Evolutionary conservation across 2,329 filamentous ascomycete genomes (phyloP).

Genomic region (Alternaria viburni): DNA sequence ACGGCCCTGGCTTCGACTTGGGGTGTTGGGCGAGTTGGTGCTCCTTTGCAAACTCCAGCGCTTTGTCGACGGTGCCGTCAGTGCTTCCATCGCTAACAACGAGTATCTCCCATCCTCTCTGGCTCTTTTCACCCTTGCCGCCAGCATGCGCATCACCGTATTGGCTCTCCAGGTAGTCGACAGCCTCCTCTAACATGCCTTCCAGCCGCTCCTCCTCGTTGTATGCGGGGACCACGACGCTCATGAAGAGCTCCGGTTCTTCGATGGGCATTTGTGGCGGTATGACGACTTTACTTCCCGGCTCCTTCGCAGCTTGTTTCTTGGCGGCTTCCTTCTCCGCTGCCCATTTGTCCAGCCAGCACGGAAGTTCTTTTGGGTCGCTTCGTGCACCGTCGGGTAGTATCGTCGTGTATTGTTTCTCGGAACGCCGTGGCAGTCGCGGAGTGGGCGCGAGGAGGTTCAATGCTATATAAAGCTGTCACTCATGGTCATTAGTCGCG

Average conservation of each 20-base stretch:
- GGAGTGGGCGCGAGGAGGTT: slow-evolving; percentile 81
- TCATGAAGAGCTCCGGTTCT: slow-evolving; percentile 81
- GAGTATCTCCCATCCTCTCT: slow-evolving; percentile 85
- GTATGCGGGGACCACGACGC: slow-evolving; percentile 91
- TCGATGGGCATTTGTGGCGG: slow-evolving; percentile 65
- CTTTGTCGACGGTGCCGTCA: slow-evolving; percentile 80
- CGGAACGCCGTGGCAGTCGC: slow-evolving; percentile 73
- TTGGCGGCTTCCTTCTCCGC: slow-evolving; percentile 59
- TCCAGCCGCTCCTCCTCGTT: slow-evolving; percentile 87
- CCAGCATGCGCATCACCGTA: slow-evolving; percentile 64
- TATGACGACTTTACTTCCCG: slow-evolving; percentile 27
- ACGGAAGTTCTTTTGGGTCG: slow-evolving; percentile 68
- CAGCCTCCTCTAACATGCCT: slow-evolving; percentile 88
- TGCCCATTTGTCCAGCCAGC: slow-evolving; percentile 83
- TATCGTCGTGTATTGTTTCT: slow-evolving; percentile 85
- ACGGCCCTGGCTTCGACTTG: slow-evolving; percentile 55
- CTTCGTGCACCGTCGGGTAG: slow-evolving; percentile 66
- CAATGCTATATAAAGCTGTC: slow-evolving; percentile 70
- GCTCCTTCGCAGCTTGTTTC: slow-evolving; percentile 33
- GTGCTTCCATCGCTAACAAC: slow-evolving; percentile 88
- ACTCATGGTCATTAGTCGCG: neutral
- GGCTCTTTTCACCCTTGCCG: slow-evolving; percentile 73
- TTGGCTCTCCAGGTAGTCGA: slow-evolving; percentile 79
- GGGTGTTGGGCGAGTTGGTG: slow-evolving; percentile 61
- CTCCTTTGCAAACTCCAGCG: slow-evolving; percentile 77